Evolutionary conservation across 2,329 filamentous ascomycete genomes (phyloP).

Genomic region (Aureobasidium musti): DNA sequence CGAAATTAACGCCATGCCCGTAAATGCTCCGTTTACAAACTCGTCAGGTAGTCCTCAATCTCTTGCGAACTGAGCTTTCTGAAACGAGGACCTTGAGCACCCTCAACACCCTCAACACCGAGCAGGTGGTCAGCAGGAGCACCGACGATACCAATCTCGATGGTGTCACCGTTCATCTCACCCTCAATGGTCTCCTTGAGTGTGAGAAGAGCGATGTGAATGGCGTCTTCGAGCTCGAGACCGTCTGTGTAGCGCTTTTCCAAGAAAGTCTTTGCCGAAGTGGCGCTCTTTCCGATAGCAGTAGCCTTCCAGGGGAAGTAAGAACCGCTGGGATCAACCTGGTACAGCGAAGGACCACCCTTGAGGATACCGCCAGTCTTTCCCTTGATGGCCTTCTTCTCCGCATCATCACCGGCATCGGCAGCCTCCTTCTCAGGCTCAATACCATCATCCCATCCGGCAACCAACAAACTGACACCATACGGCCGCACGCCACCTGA

Average conservation of each 20-base stretch:
- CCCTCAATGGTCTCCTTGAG: conserved; percentile 99
- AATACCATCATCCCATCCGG: conserved; percentile 96
- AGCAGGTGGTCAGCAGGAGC: conserved; percentile 91
- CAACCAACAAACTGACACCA: conserved; percentile 91
- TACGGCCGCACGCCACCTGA: conserved; percentile 96
- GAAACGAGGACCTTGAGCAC: conserved; percentile 82
- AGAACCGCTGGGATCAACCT: conserved; percentile 97
- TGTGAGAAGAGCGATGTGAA: conserved; percentile 95
- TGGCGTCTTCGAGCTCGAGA: conserved; percentile 94
- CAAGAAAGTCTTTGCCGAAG: conserved; percentile 97
- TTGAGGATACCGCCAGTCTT: conserved; percentile 97
- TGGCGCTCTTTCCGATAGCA: conserved; percentile 97
- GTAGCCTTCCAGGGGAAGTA: conserved; percentile 99
- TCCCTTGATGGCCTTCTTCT: conserved; percentile 69
- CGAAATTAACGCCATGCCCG: conserved; percentile 21
- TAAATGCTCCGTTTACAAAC: conserved; percentile 63
- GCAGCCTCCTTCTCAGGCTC: conserved; percentile 75
- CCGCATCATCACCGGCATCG: conserved; percentile 56
- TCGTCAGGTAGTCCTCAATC: conserved; percentile 99
- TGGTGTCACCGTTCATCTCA: conserved; percentile 98
- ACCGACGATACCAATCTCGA: conserved; percentile 97
- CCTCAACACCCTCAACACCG: conserved; percentile 85
- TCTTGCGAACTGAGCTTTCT: conserved; percentile 95
- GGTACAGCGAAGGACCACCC: conserved; percentile 95
- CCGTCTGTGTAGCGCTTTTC: conserved; percentile 99